Evolutionary conservation across 495 filamentous ascomycete genomes (phyloP).

Genomic region (Acidomyces sp.): DNA sequence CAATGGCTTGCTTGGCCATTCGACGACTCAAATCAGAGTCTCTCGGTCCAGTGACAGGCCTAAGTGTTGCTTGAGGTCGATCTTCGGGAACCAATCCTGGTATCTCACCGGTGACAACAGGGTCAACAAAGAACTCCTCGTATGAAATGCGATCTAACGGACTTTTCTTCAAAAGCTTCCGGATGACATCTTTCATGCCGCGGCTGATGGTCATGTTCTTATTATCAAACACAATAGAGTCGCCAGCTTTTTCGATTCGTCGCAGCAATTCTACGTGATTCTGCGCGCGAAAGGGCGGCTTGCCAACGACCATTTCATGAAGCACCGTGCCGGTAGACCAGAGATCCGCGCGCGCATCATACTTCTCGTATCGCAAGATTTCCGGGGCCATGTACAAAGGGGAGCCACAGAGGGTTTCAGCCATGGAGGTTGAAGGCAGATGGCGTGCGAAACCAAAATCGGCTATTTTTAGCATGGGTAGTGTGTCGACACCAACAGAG

Average conservation of each 20-base stretch:
- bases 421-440: slow-evolving; percentile 73
- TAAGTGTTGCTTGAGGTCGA: slow-evolving; percentile 32
- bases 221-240: slow-evolving; percentile 68
- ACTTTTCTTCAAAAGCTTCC: slow-evolving; percentile 66
- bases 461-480: slow-evolving; percentile 92
- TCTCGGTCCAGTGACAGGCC: slow-evolving; percentile 23
- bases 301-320: slow-evolving; percentile 86
- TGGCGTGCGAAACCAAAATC: slow-evolving; percentile 96
- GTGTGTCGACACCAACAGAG: slow-evolving; percentile 63
- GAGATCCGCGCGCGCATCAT: slow-evolving; percentile 90
- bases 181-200: slow-evolving; percentile 70
- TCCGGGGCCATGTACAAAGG: slow-evolving; percentile 98
- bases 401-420: slow-evolving; percentile 94
- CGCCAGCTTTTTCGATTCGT: slow-evolving; percentile 76
- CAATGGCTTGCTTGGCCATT: slow-evolving; percentile 18
- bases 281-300: slow-evolving; percentile 76
- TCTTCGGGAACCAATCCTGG: slow-evolving; percentile 74
- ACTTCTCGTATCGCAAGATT: slow-evolving; percentile 92
- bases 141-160: slow-evolving; percentile 76
- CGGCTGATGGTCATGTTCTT: slow-evolving; percentile 52
- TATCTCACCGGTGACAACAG: slow-evolving; percentile 64
- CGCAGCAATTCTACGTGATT: slow-evolving; percentile 91
- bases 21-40: slow-evolving; percentile 16
- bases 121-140: slow-evolving; percentile 61
- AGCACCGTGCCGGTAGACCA: slow-evolving; percentile 96